Evolutionary conservation across 1,284 basidiomycete species (phyloP), one percentile per base, ranked within the genome.

Genomic region (Cutaneotrichosporon spelunceum): DNA sequence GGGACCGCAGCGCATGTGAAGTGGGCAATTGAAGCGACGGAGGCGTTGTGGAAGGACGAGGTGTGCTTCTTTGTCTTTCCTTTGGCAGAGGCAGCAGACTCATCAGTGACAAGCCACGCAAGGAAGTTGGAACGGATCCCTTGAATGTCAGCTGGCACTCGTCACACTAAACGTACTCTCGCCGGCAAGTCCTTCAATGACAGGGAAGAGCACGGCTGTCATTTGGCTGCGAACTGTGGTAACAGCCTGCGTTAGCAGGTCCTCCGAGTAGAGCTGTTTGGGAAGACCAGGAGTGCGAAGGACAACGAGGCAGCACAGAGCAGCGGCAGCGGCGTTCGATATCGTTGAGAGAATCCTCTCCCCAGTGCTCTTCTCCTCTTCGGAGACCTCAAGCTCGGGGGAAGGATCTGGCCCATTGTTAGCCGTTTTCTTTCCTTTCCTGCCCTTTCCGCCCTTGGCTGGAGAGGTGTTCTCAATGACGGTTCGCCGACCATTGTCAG

Each of bases 241-340:
- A 9, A 97, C 82, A 72, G 91, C 93, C 0, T 84, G 81, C 0
- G 86, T 87, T 60, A 98, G 88, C 14, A 93, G 81, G 73, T 98
- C 94, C 74, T 98, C 94, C 0, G 93, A 95, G 74, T 90, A 95
- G 34, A 91, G 80, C 89, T 91, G 72, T 73, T 93, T 93, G 3
- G 89, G 85, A 53, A 95, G 78, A 27, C 87, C 83, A 65, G 93
- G 89, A 36, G 87, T 87, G 0, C 85, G 85, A 16, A 96, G 82
- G 8, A 95, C 77, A 0, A 87, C 84, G 61, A 96, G 83, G 64
- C 86, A 88, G 68, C 90, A 91, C 70, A 93, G 89, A 0, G 90
- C 89, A 4, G 90, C 90, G 9, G 89, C 69, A 4, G 90, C 83
- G 50, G 88, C 88, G 67, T 90, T 87, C 45, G 83, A 81, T 5